Percentiles rank a stretch among this genome's conserved stretches.
Conservation (phyloP, 495 filamentous ascomycete species). For the Aspergillus cristatus region DNA sequence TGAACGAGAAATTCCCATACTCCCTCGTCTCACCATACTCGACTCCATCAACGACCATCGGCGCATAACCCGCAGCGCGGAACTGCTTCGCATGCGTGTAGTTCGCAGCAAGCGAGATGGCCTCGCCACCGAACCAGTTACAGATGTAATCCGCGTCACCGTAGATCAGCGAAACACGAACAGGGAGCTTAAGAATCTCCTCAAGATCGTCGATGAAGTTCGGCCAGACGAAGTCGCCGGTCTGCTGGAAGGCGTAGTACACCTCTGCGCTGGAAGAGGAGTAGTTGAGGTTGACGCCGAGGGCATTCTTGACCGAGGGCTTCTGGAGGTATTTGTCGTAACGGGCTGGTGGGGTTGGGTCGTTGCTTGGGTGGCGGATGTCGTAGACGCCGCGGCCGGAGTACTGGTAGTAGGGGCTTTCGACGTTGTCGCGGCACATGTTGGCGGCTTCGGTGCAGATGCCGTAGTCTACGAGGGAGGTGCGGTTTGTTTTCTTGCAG, state of each 20-base stretch:
- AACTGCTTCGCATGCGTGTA: slow-evolving; percentile 32
- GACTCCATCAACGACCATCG: slow-evolving; percentile 30
- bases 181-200: slow-evolving; percentile 40
- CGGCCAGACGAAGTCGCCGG: slow-evolving; percentile 37
- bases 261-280: slow-evolving; percentile 31
- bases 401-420: slow-evolving; percentile 22
- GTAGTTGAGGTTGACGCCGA: slow-evolving; percentile 60
- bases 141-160: slow-evolving; percentile 52
- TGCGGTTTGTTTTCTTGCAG: slow-evolving; percentile 37
- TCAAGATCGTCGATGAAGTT: slow-evolving; percentile 46
- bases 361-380: slow-evolving; percentile 39
- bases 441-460: slow-evolving; percentile 30
- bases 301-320: slow-evolving; percentile 45
- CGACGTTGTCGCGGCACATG: slow-evolving; percentile 36
- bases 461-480: slow-evolving; percentile 30
- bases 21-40: slow-evolving; percentile 45
- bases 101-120: slow-evolving; percentile 29
- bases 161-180: slow-evolving; percentile 61
- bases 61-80: slow-evolving; percentile 35
- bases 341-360: slow-evolving; percentile 53
- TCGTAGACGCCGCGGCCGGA: slow-evolving; percentile 51
- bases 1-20: slow-evolving; percentile 48
- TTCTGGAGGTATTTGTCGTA: slow-evolving; percentile 56
- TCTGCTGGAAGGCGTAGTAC: slow-evolving; percentile 45
- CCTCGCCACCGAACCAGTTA: slow-evolving; percentile 40